Percentiles rank a stretch among this genome's conserved stretches.
Evolutionary conservation across 2,329 filamentous ascomycete species (phyloP).

Genomic region (Macrophomina tecta): DNA sequence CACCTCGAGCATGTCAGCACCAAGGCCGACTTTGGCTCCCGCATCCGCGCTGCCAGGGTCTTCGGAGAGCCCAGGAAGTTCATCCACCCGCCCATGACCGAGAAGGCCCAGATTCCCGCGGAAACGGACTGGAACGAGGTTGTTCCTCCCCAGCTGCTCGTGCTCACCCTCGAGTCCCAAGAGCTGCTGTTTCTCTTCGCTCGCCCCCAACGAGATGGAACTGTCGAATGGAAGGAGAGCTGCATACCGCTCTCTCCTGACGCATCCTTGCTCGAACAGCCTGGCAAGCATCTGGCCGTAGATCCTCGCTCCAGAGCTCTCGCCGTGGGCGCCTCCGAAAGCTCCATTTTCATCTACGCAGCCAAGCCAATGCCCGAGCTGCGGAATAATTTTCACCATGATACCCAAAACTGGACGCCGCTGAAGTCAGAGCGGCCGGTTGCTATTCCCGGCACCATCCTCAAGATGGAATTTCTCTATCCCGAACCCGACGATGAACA

Average conservation of each 20-base stretch:
- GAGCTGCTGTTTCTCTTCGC: slow-evolving; percentile 81
- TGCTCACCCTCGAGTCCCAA: slow-evolving; percentile 75
- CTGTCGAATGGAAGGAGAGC: slow-evolving; percentile 66
- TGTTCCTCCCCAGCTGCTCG: slow-evolving; percentile 79
- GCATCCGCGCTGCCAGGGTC: slow-evolving; percentile 79
- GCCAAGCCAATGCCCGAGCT: slow-evolving; percentile 63
- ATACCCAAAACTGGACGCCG: slow-evolving; percentile 58
- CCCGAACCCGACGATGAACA: slow-evolving; percentile 70
- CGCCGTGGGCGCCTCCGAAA: slow-evolving; percentile 73
- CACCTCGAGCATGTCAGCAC: slow-evolving; percentile 75
- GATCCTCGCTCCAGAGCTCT: slow-evolving; percentile 72
- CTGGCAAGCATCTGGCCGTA: slow-evolving; percentile 73
- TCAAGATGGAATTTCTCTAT: slow-evolving; percentile 85
- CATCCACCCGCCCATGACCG: slow-evolving; percentile 23
- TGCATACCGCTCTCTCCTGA: slow-evolving; percentile 65
- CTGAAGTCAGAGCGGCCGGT: slow-evolving; percentile 60
- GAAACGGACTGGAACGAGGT: slow-evolving; percentile 29
- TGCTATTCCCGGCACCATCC: slow-evolving; percentile 72
- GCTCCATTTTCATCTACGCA: slow-evolving; percentile 73
- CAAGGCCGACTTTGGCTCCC: slow-evolving; percentile 78
- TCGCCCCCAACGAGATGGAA: slow-evolving; percentile 47
- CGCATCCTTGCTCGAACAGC: slow-evolving; percentile 58
- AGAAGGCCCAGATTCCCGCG: slow-evolving; percentile 39
- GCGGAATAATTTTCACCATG: slow-evolving; percentile 57
- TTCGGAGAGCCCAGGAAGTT: slow-evolving; percentile 60